Evolutionary conservation across 1,284 basidiomycete genomes (phyloP).

Genomic region (Pseudozyma sp.): DNA sequence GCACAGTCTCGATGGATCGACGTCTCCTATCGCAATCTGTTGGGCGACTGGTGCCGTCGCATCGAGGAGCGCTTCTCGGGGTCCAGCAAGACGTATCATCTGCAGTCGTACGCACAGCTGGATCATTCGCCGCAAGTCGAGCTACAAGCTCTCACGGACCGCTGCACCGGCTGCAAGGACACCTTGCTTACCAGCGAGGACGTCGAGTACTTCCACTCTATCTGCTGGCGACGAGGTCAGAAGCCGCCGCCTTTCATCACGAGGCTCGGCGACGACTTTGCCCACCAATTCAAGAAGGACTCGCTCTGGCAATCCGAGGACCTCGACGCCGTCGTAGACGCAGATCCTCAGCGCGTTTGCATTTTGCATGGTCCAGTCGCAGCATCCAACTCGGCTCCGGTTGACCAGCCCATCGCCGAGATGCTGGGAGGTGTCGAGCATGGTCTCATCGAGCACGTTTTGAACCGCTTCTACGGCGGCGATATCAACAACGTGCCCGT

Average conservation of each 20-base stretch:
- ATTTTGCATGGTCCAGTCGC: constrained; percentile 97
- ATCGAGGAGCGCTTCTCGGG: constrained; percentile 85
- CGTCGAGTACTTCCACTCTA: constrained; percentile 92
- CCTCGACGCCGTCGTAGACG: constrained; percentile 97
- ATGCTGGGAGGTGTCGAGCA: constrained; percentile 88
- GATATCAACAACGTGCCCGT: constrained; percentile 82
- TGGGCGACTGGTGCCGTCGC: constrained; percentile 90
- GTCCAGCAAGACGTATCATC: constrained; percentile 50
- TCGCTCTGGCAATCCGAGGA: constrained; percentile 98
- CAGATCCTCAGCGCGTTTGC: constrained; percentile 90
- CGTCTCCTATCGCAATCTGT: constrained; percentile 79
- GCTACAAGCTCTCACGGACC: constrained; percentile 76
- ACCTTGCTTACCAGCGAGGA: constrained; percentile 95
- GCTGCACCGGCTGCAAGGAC: constrained; percentile 81
- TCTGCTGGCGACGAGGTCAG: constrained; percentile 92
- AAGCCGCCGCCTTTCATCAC: constrained; percentile 99
- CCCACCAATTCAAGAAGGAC: constrained; percentile 80
- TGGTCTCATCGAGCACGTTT: constrained; percentile 80
- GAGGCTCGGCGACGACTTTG: constrained; percentile 85
- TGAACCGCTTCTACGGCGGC: constrained; percentile 82
- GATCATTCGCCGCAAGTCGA: constrained; percentile 76
- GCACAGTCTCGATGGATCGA: constrained; percentile 96
- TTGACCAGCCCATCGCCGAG: constrained; percentile 92
- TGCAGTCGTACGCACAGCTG: constrained; percentile 84
- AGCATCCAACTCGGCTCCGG: constrained; percentile 81